A percentile compares a stretch with the other conserved stretches of the same genome.
Evolutionary conservation across 106 monocot genomes (phyloP).

Genomic region (Dendrobium chrysotoxum): DNA sequence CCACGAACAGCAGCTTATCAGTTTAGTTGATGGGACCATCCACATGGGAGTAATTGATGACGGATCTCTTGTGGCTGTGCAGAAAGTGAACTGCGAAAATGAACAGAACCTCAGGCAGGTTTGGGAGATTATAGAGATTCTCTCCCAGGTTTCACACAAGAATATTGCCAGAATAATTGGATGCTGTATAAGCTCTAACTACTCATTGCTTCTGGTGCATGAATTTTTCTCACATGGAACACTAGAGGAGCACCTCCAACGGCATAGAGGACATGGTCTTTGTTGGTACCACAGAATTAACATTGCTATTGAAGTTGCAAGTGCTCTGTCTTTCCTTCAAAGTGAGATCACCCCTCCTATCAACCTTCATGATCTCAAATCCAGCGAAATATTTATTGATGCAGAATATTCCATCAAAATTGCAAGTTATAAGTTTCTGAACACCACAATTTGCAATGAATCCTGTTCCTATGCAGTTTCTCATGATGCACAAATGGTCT

Average conservation of each 20-base stretch:
- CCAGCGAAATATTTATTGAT: slow-evolving; percentile 51
- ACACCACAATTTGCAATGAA: slow-evolving; percentile 1
- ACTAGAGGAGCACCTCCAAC: slow-evolving; percentile 41
- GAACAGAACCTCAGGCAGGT: slow-evolving; percentile 28
- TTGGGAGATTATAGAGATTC: slow-evolving; percentile 38
- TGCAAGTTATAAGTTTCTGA: slow-evolving; percentile 44
- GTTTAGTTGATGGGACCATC: slow-evolving; percentile 30
- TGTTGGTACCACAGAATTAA: slow-evolving; percentile 61
- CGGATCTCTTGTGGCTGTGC: slow-evolving; percentile 61
- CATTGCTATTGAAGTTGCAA: slow-evolving; percentile 65
- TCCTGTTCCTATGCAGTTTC: slow-evolving; percentile 18
- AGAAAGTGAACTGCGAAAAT: slow-evolving; percentile 44
- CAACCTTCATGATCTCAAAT: slow-evolving; percentile 40
- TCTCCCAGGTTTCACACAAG: slow-evolving; percentile 51
- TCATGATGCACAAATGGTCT: slow-evolving; percentile 27
- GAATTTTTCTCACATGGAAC: slow-evolving; percentile 46
- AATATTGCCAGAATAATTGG: slow-evolving; percentile 67
- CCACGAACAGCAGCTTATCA: slow-evolving; percentile 34
- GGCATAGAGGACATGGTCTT: slow-evolving; percentile 22
- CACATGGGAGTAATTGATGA: slow-evolving; percentile 53
- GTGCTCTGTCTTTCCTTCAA: slow-evolving; percentile 54
- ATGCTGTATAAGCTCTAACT: slow-evolving; percentile 41
- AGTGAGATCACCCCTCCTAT: slow-evolving; percentile 35
- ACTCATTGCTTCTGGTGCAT: slow-evolving; percentile 60
- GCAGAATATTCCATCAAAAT: slow-evolving; percentile 46